These are phyloP conservation scores for Suillus americanus DNA, from an alignment of 768 basidiomycete genomes.

Conservation along the genomic window DNA sequence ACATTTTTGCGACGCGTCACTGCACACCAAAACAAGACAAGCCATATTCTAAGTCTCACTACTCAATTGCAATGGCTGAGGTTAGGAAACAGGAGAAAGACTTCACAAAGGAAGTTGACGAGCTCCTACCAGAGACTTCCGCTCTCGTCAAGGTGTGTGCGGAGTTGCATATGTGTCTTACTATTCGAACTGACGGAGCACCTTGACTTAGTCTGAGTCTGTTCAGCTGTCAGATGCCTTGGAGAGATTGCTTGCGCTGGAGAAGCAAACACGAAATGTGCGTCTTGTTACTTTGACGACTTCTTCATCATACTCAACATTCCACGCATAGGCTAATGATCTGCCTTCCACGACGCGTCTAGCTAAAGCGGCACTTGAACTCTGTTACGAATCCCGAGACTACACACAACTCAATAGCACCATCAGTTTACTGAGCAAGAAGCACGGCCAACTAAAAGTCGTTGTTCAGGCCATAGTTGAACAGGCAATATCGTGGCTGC, in stretches of 20 bases:
- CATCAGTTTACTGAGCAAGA: conserved; percentile 78
- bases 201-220: conserved; percentile 66
- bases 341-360: conserved; percentile 87
- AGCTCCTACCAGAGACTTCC: conserved; percentile 67
- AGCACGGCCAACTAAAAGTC: conserved; percentile 94
- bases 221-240: conserved; percentile 83
- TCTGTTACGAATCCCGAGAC: conserved; percentile 72
- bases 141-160: conserved; percentile 68
- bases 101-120: conserved; percentile 80
- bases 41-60: conserved; percentile 40
- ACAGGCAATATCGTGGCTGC: conserved; percentile 77
- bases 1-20: conserved; percentile 67
- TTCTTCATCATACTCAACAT: conserved; percentile 1
- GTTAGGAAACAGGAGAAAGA: conserved; percentile 86
- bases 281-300: conserved; percentile 20
- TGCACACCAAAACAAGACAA: conserved; percentile 28
- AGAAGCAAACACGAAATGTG: conserved; percentile 97
- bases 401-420: conserved; percentile 69
- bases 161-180: conserved; percentile 7
- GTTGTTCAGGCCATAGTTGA: conserved; percentile 93
- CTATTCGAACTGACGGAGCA: conserved; percentile 12
- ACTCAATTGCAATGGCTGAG: conserved; percentile 66
- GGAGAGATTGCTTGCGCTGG: conserved; percentile 84
- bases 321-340: conserved; percentile 78
- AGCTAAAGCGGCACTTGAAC: conserved; percentile 67